These are phyloP conservation scores for Mycena polygramma DNA, from an alignment of 768 basidiomycete genomes.

Conservation along the genomic window DNA sequence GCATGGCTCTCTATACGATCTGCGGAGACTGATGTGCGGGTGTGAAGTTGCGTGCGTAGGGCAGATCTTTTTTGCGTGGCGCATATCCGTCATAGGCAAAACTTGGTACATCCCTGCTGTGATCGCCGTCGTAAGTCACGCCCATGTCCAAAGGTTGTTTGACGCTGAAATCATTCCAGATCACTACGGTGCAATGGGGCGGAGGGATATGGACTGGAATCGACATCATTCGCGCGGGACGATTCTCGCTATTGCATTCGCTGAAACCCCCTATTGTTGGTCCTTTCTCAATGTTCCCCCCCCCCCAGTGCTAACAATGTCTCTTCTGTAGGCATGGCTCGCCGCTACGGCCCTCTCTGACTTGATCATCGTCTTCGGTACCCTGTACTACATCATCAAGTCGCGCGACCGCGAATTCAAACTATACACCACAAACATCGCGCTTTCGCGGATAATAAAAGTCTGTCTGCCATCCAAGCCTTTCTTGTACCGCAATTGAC, in stretches of 20 bases:
- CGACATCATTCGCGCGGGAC: not conserved
- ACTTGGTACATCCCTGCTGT: conserved; percentile 31
- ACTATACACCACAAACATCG: not conserved
- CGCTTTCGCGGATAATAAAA: conserved; percentile 18
- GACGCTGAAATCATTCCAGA: not conserved
- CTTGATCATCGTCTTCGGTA: conserved; percentile 38
- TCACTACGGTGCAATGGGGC: conserved; percentile 8
- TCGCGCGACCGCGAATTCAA: conserved; percentile 19
- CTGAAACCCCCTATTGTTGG: not conserved
- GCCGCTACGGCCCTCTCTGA: conserved; percentile 37
- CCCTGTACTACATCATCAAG: conserved; percentile 37
- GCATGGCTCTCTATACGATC: not conserved
- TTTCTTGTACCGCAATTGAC: not conserved
- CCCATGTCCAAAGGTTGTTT: too few species aligned
- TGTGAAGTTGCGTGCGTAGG: conserved; percentile 37
- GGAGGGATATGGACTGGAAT: conserved; percentile 21
- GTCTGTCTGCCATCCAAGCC: not conserved
- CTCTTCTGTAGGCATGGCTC: conserved; percentile 35
- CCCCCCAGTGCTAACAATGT: not conserved
- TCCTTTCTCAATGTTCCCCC: not conserved
- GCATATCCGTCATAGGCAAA: conserved; percentile 37
- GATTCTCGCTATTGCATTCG: conserved; percentile 2
- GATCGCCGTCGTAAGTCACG: conserved; percentile 21
- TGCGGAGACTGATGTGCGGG: not conserved
- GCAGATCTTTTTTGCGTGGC: conserved; percentile 42